These are phyloP conservation scores for Byssothecium circinans DNA, from an alignment of 2,329 filamentous ascomycete genomes.

Conservation along the genomic window DNA sequence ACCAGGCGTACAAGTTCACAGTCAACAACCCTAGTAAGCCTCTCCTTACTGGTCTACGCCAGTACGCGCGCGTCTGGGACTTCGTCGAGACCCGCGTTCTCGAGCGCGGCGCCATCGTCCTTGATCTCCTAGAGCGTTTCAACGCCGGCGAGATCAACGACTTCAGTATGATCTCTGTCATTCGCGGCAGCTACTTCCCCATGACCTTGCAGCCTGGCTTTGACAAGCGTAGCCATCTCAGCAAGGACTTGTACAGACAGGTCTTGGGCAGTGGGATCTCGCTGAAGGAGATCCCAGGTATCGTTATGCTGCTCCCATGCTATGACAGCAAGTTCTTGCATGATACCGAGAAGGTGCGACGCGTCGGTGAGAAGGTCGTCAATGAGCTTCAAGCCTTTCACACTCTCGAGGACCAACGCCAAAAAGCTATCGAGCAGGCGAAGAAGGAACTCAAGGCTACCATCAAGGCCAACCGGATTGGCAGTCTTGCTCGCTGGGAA, in stretches of 20 bases:
- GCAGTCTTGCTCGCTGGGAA: not conserved
- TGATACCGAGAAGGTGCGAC: not conserved
- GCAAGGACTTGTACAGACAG: constrained; percentile 14
- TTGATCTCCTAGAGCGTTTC: constrained; percentile 4
- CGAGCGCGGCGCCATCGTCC: constrained; percentile 10
- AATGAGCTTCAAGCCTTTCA: constrained; percentile 7
- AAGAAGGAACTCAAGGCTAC: not conserved
- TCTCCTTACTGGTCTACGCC: constrained; percentile 2
- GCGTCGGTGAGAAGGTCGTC: not conserved
- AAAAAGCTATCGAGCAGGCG: constrained; percentile 4
- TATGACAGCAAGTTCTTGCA: constrained; percentile 6
- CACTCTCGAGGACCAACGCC: constrained; percentile 9
- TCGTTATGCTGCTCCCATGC: constrained; percentile 16
- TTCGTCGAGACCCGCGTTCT: constrained; percentile 14
- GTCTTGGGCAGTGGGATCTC: constrained; percentile 7
- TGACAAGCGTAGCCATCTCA: constrained; percentile 5
- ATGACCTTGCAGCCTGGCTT: constrained; percentile 6
- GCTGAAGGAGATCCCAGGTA: constrained; percentile 6
- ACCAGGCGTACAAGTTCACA: constrained; percentile 6
- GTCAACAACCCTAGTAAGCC: not conserved
- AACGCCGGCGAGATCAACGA: constrained; percentile 10
- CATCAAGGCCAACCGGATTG: not conserved
- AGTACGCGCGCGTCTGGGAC: constrained; percentile 17
- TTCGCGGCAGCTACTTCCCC: constrained; percentile 14
- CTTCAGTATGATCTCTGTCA: constrained; percentile 13